Evolutionary conservation across 345 rosid genomes (phyloP).

Genomic region (Moricandia moricandioides): DNA sequence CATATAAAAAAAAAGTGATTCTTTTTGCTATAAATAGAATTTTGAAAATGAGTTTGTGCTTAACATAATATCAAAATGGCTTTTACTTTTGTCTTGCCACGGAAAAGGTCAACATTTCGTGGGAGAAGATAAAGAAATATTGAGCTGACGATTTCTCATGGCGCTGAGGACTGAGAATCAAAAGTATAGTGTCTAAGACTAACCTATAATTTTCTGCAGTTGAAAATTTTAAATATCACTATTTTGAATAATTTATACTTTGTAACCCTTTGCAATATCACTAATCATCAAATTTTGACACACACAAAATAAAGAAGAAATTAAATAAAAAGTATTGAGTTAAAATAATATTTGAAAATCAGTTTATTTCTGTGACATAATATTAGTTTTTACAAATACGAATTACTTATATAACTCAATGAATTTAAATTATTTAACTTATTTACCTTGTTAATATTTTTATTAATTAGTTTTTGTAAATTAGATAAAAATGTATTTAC

Average conservation of each 20-base stretch:
- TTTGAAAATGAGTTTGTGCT: slow-evolving; percentile 15
- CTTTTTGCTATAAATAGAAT: slow-evolving; percentile 30
- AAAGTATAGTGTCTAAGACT: slow-evolving; percentile 10
- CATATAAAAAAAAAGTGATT: slow-evolving; percentile 23
- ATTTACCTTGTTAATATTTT: no score
- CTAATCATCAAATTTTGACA: background rate
- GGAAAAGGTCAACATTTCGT: slow-evolving; percentile 35
- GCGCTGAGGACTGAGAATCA: slow-evolving; percentile 17
- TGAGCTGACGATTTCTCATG: slow-evolving; percentile 23
- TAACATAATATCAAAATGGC: slow-evolving; percentile 23
- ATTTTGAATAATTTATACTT: background rate
- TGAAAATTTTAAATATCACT: background rate
- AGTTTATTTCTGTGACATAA: background rate
- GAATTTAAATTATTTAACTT: background rate
- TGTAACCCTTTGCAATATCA: background rate
- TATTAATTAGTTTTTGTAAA: no score
- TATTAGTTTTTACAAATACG: background rate
- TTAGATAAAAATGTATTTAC: background rate
- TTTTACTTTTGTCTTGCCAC: slow-evolving; percentile 36
- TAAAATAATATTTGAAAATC: background rate
- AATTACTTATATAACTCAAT: background rate
- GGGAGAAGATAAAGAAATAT: slow-evolving; percentile 14
- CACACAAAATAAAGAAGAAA: background rate
- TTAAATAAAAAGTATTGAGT: background rate
- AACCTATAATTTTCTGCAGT: background rate